These are phyloP conservation scores for Annulohypoxylon moriforme DNA, from an alignment of 495 filamentous ascomycete species.

Conservation along the genomic window DNA sequence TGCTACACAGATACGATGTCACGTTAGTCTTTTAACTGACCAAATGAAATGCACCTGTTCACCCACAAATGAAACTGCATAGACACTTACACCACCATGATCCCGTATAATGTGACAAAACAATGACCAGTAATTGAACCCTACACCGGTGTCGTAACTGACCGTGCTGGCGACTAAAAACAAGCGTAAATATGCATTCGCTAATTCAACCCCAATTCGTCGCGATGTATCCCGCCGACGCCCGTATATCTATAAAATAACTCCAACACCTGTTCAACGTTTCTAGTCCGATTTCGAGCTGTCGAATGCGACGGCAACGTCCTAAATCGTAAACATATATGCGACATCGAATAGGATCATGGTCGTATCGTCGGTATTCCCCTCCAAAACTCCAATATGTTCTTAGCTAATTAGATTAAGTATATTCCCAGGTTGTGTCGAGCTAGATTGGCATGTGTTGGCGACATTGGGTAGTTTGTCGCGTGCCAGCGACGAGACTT, in stretches of 20 bases:
- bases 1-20: conserved; percentile 34
- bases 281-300: neutral
- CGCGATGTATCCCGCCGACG: conserved; percentile 5
- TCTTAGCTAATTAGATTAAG: neutral
- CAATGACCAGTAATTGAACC: neutral
- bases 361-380: conserved; percentile 2
- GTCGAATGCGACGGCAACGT: neutral
- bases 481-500: conserved; percentile 2
- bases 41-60: conserved; percentile 17
- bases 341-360: neutral
- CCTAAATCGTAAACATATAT: neutral
- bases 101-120: neutral
- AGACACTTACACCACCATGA: conserved; percentile 30
- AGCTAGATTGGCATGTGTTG: conserved; percentile 4
- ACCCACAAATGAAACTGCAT: conserved; percentile 8
- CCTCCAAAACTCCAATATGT: neutral
- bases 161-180: neutral
- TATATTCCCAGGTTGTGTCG: neutral
- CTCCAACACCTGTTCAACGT: conserved; percentile 24
- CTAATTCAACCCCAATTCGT: conserved; percentile 39
- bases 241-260: neutral
- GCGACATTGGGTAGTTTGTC: neutral
- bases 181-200: neutral
- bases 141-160: neutral
- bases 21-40: conserved; percentile 31